Evolutionary conservation across 768 basidiomycete species (phyloP), one percentile per base, ranked within the genome.

Genomic region (Russula sp.): DNA sequence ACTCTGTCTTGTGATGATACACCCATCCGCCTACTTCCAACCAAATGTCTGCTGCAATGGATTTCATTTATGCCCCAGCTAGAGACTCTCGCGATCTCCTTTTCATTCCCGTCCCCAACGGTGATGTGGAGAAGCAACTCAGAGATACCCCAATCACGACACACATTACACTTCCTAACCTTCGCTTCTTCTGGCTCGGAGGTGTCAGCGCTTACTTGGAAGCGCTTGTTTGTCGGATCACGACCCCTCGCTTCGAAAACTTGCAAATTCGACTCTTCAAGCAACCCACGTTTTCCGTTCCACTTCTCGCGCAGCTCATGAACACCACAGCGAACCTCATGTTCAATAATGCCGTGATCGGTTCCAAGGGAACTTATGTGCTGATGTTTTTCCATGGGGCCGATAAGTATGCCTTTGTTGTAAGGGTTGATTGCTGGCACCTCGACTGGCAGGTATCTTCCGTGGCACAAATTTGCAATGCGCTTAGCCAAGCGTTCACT

Each of bases 391-490:
- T 20, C 7, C 40, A 5, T 16, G 16, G 18, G 40, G 6, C 16
- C 40, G 40, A 42, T 2, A 18, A 16, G 0, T 18, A 20, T 11
- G 20, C 42, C 16, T 22, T 55, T 36, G 10, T 4, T 18, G 11
- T 56, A 4, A 9, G 2, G 0, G 8, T 48, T 13, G 8, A 1
- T 9, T 34, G 54, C 22, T 2, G 7, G 1, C 20, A 22, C 22
- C 26, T 49, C 8, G 53, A 56, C 54, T 62, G 54, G 48, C 48
- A 50, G 20, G 24, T 50, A 49, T 20, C 54, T 5, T 40, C 16
- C 1, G 18, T 20, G 5, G 24, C 24, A 16, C 61, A 56, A 20
- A 32, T 62, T 16, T 54, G 22, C 24, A n/a, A 24, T 20, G 42
- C 5, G 7, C 32, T 62, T 10, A 26, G n/a, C 5, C 44, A 54